These are phyloP conservation scores for Austroboletus niveus DNA, from an alignment of 1,284 basidiomycete species.

Conservation along the genomic window DNA sequence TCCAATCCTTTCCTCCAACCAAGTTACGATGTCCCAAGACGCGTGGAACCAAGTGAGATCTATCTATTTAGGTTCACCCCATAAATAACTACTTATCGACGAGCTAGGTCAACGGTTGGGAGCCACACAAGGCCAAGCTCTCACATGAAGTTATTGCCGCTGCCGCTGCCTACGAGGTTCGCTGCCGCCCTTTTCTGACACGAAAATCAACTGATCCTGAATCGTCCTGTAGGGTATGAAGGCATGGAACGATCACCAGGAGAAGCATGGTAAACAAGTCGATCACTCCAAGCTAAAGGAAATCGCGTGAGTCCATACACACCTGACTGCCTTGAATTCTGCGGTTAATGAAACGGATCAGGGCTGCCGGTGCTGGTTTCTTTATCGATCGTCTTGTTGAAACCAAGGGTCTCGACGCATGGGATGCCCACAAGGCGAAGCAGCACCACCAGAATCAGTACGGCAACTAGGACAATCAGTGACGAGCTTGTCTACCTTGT, in stretches of 20 bases:
- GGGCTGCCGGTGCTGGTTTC: conserved; percentile 37
- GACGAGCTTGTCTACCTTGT: background rate
- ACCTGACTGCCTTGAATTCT: background rate
- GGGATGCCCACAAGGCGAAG: conserved; percentile 38
- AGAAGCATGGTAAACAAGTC: conserved; percentile 14
- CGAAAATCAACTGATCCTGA: background rate
- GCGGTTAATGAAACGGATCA: conserved; percentile 4
- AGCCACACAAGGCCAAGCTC: conserved; percentile 33
- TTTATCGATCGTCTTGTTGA: conserved; percentile 48
- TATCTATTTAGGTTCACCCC: background rate
- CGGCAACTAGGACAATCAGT: background rate
- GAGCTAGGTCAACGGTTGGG: conserved; percentile 32
- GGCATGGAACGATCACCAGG: conserved; percentile 21
- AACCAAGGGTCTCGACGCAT: conserved; percentile 49
- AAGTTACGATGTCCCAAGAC: conserved; percentile 14
- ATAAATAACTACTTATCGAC: background rate
- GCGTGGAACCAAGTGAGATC: conserved; percentile 15
- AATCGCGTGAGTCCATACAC: conserved; percentile 18
- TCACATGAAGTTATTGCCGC: conserved; percentile 30
- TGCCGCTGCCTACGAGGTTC: conserved; percentile 29
- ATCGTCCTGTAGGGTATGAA: conserved; percentile 27
- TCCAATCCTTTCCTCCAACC: background rate
- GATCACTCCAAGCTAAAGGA: conserved; percentile 23
- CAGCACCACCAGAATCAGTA: conserved; percentile 14
- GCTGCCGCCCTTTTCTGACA: background rate